Percentiles rank a stretch among this genome's conserved stretches.
Conservation (phyloP, 345 rosid genomes). For the Eucalyptus cladocalyx region DNA sequence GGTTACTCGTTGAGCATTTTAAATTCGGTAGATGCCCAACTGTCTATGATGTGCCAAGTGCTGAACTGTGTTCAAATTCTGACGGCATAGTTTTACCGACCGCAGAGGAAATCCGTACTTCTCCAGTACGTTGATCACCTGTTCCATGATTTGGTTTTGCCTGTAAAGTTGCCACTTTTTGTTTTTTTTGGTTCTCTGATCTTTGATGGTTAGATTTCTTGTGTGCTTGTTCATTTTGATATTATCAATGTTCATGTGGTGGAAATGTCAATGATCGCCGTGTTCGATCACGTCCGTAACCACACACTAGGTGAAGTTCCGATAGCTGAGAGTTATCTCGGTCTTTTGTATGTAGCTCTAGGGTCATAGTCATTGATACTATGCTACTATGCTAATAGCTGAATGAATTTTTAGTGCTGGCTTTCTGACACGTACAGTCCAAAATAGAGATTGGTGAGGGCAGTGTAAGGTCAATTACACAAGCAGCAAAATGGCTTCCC, state of each 20-base stretch:
- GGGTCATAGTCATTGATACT: neutral
- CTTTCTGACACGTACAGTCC: neutral
- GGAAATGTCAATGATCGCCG: neutral
- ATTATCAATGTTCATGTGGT: neutral
- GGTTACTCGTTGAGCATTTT: neutral
- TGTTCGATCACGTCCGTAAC: neutral
- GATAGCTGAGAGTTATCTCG: neutral
- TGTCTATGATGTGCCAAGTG: neutral
- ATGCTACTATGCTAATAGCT: neutral
- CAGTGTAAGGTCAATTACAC: neutral
- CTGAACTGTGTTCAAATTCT: neutral
- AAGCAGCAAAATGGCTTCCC: neutral
- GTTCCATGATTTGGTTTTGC: neutral
- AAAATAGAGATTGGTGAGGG: neutral
- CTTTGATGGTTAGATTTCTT: neutral
- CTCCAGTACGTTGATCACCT: neutral
- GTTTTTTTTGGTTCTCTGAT: neutral
- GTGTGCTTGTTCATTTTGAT: neutral
- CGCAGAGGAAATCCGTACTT: neutral
- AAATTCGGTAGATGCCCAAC: neutral
- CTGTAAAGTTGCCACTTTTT: neutral
- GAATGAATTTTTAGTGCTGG: neutral
- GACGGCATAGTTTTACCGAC: neutral
- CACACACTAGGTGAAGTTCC: neutral
- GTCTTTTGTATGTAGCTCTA: neutral